These are phyloP conservation scores for Aspergillus carbonarius DNA, from an alignment of 2,329 filamentous ascomycete species.

Conservation along the genomic window DNA sequence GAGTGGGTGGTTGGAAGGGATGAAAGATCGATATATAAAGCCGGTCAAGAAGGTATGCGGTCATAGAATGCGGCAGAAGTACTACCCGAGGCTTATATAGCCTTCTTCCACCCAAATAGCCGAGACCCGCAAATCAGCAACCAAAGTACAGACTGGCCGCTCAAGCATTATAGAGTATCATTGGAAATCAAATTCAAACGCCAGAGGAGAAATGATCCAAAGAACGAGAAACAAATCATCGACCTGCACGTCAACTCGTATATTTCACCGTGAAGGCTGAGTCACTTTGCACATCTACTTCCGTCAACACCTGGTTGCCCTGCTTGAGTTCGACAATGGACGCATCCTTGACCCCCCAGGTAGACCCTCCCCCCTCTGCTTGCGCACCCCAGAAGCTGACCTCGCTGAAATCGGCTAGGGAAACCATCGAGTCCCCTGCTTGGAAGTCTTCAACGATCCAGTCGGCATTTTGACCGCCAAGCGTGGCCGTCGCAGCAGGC, in stretches of 20 bases:
- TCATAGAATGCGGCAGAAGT: neutral
- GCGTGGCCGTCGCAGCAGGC: slow-evolving; percentile 39
- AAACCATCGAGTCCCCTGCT: slow-evolving; percentile 39
- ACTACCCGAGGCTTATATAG: neutral
- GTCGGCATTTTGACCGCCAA: slow-evolving; percentile 60
- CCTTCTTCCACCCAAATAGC: neutral
- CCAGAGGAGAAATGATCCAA: neutral
- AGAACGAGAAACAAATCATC: neutral
- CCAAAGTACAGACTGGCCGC: neutral
- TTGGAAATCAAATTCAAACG: neutral
- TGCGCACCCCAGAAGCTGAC: slow-evolving; percentile 41
- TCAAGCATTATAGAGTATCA: neutral
- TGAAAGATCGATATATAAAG: neutral
- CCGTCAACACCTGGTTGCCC: slow-evolving; percentile 35
- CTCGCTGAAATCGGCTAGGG: slow-evolving; percentile 50
- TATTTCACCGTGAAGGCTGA: slow-evolving; percentile 29
- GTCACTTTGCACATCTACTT: slow-evolving; percentile 26
- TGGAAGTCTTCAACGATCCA: slow-evolving; percentile 63
- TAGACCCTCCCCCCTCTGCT: slow-evolving; percentile 22
- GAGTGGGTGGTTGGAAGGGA: neutral
- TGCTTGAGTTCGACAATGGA: slow-evolving; percentile 51
- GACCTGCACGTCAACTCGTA: neutral
- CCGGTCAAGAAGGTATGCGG: neutral
- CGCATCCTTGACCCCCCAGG: slow-evolving; percentile 37
- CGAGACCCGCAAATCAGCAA: neutral